Base-by-base conservation (phyloP, 805 yeast species). In the Candida saitoana region DNA sequence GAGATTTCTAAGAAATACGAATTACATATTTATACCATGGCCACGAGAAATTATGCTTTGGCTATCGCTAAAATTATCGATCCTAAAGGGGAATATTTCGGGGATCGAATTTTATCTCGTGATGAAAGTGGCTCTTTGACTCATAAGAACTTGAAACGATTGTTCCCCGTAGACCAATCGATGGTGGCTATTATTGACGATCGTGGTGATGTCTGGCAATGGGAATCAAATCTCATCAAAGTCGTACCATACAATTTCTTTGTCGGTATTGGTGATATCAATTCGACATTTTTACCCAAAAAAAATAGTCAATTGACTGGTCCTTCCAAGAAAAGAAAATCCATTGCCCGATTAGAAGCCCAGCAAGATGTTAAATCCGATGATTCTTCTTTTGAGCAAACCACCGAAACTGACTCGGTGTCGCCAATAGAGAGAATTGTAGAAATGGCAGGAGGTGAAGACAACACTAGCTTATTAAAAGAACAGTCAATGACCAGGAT, bases 161-260 rank as follows among this genome's bases (percentile, higher is more conserved):
- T 93, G 42, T 93, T 93, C 54, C 99, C 99, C 0, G 95, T 91
- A 2, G 96, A 91, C 50, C 95, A 95, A 18, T 84, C 95, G 14
- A 85, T 93, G 96, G 99, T 93, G 24, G 93, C 87, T 2, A 83
- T 93, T 36, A 93, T 93, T 45, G 99, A 93, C 62, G 99, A 93
- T 61, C 77, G 99, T 59, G 99, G 97, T 2, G 99, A 93, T 61
- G 99, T 93, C 16, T 93, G 99, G 99, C 87, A 86, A 56, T 93
- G 99, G 99, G 86, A 88, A 50, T 81, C 84, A 9, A 90, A 93
- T 57, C 67, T 93, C 52, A 80, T 93, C 44, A 87, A 91, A 62
- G 98, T 91, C 4, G 84, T 89, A 2, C 99, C 99, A 0, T 93
- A 88, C 60, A 96, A 87, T 59, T 93, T 93, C 54, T 93, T 93